Conservation (phyloP, 805 yeast genomes). For the Teunomyces barrocoloradensis region DNA sequence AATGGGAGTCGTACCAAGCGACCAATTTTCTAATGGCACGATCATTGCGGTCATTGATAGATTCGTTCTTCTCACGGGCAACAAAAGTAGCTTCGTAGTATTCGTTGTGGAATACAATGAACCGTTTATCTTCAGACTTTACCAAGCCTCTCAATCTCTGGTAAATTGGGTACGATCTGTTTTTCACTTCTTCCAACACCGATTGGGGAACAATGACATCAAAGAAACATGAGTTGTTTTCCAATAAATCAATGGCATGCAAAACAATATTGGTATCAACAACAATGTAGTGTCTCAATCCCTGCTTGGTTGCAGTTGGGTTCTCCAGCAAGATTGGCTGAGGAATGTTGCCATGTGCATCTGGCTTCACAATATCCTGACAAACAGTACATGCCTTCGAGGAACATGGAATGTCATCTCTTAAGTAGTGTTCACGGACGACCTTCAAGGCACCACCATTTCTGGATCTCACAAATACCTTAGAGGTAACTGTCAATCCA, state of each 20-base stretch:
- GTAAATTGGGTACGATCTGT: constrained; percentile 83
- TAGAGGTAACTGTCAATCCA: constrained; percentile 66
- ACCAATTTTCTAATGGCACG: constrained; percentile 79
- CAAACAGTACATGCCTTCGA: constrained; percentile 70
- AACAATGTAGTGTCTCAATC: constrained; percentile 77
- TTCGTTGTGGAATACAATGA: constrained; percentile 91
- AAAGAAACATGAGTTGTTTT: constrained; percentile 68
- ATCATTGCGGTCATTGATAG: constrained; percentile 87
- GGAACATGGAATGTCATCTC: constrained; percentile 91
- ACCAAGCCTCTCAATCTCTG: constrained; percentile 76
- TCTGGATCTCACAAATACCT: constrained; percentile 88
- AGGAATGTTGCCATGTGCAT: constrained; percentile 66
- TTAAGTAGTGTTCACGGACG: constrained; percentile 89
- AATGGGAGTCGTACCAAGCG: constrained; percentile 69
- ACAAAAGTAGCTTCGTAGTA: constrained; percentile 71
- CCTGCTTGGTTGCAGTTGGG: constrained; percentile 49
- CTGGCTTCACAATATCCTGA: constrained; percentile 49
- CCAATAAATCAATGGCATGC: constrained; percentile 87
- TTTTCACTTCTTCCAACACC: constrained; percentile 88
- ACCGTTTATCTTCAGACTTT: constrained; percentile 74
- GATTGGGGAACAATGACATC: constrained; percentile 96
- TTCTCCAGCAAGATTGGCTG: constrained; percentile 60
- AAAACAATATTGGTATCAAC: constrained; percentile 86
- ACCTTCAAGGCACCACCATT: constrained; percentile 88
- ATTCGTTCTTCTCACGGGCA: constrained; percentile 60